Evolutionary conservation across 805 yeast genomes (phyloP).

Genomic region (Suhomyces xylopsoci): DNA sequence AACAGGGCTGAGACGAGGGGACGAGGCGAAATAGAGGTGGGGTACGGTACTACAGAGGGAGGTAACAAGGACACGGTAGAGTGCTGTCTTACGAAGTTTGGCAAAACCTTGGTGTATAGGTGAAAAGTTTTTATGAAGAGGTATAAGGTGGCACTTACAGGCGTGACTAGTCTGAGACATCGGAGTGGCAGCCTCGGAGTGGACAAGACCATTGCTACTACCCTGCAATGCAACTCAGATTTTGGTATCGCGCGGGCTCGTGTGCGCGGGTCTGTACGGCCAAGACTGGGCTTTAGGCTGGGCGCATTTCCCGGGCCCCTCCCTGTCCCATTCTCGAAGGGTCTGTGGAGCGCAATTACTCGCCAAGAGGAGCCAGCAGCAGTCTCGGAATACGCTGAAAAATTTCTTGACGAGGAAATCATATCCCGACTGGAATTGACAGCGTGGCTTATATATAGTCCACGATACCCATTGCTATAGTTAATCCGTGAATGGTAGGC

Average conservation of each 20-base stretch:
- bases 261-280: neutral
- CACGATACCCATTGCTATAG: neutral
- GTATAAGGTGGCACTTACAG: neutral
- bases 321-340: neutral
- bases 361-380: neutral
- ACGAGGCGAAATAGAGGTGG: neutral
- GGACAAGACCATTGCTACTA: neutral
- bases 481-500: neutral
- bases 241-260: neutral
- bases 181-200: neutral
- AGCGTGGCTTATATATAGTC: neutral
- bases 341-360: neutral
- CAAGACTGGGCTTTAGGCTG: neutral
- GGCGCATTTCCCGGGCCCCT: neutral
- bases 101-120: neutral
- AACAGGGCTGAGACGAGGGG: neutral
- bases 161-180: neutral
- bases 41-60: neutral
- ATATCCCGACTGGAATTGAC: neutral
- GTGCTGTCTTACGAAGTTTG: neutral
- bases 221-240: neutral
- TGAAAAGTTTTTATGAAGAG: neutral
- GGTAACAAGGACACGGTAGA: neutral
- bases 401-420: neutral
- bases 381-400: neutral